Evolutionary conservation across 345 rosid species (phyloP), one percentile per base, ranked within the genome.

Genomic region (Psidium friedrichsthalianum): DNA sequence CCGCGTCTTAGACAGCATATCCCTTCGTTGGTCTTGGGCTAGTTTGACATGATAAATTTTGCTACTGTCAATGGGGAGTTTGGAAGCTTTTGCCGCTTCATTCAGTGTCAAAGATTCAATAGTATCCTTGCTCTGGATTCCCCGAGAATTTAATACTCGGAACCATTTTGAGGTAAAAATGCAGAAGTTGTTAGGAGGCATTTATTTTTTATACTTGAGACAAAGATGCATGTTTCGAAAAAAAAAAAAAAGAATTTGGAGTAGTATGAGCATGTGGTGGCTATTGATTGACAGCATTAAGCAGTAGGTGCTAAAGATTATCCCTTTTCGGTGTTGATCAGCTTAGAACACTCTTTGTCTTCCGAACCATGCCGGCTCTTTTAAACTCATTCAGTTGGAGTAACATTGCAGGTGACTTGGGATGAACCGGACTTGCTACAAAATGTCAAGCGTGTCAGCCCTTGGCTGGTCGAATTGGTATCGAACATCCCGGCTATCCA

Each of bases 381-480:
- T 32, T 69, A 69, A 9, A 42, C 74, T 25, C 52, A 83, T 56
- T 18, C 22, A 12, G 52, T 13, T 13, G 49, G 69, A 74, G 53
- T 40, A 18, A 8, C 64, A 42, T 85, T 83, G 82, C 91, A 96
- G 99, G 98, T 97, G 83, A 94, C 94, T 22, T 97, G 99, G 99
- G 99, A 97, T 32, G 99, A 97, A 86, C 98, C 98, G 3, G 99
- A 97, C 89, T 90, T 96, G 92, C 91, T 95, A 21, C 99, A 93
- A 85, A 95, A 96, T 51, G 98, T 96, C 89, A 96, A 94, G 82
- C 91, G 96, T 20, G 96, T 97, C 5, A 97, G 92, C 84, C 99
- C 99, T 42, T 97, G 99, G 99, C 78, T 93, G 89, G 98, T 94
- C 42, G 99, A 97, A 90, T 84, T 97, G 90, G 98, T 95, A 82